Conservation (phyloP, 2,329 filamentous ascomycete species). For the Davidsoniella eucalypti region DNA sequence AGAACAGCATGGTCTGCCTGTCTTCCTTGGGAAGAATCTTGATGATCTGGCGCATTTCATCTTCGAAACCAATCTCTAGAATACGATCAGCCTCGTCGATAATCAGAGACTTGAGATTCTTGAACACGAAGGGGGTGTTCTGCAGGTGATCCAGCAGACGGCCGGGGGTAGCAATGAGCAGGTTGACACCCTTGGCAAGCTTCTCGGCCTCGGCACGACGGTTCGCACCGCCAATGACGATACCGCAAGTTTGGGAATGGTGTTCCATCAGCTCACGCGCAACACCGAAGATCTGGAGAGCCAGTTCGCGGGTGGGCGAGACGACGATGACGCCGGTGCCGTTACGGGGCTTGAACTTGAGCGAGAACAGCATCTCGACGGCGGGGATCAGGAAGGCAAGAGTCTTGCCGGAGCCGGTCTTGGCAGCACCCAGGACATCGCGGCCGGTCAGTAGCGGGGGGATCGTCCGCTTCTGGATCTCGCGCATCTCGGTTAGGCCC, state of each 20-base stretch:
- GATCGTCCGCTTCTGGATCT: slow-evolving; percentile 77
- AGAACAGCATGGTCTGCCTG: slow-evolving; percentile 95
- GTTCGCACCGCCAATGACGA: slow-evolving; percentile 92
- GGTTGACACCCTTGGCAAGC: slow-evolving; percentile 81
- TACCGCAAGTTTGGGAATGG: slow-evolving; percentile 88
- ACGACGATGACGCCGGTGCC: slow-evolving; percentile 85
- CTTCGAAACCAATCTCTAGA: slow-evolving; percentile 93
- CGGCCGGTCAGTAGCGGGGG: slow-evolving; percentile 76
- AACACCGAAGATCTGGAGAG: slow-evolving; percentile 90
- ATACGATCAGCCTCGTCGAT: slow-evolving; percentile 97
- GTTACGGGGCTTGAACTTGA: slow-evolving; percentile 90
- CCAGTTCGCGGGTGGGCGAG: slow-evolving; percentile 83
- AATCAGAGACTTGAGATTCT: slow-evolving; percentile 80
- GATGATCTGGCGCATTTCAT: slow-evolving; percentile 93
- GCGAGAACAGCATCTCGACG: slow-evolving; percentile 76
- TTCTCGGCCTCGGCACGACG: slow-evolving; percentile 83
- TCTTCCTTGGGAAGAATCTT: slow-evolving; percentile 80
- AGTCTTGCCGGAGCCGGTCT: slow-evolving; percentile 93
- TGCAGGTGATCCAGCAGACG: slow-evolving; percentile 85
- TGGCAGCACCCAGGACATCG: slow-evolving; percentile 87
- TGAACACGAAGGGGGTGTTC: slow-evolving; percentile 82
- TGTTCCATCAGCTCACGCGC: slow-evolving; percentile 82
- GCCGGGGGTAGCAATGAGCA: slow-evolving; percentile 86
- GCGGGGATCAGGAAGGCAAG: slow-evolving; percentile 87
- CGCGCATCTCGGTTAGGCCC: slow-evolving; percentile 90